Evolutionary conservation across 1,284 basidiomycete species (phyloP), one percentile per base, ranked within the genome.

Genomic region (Trametes hirsuta): DNA sequence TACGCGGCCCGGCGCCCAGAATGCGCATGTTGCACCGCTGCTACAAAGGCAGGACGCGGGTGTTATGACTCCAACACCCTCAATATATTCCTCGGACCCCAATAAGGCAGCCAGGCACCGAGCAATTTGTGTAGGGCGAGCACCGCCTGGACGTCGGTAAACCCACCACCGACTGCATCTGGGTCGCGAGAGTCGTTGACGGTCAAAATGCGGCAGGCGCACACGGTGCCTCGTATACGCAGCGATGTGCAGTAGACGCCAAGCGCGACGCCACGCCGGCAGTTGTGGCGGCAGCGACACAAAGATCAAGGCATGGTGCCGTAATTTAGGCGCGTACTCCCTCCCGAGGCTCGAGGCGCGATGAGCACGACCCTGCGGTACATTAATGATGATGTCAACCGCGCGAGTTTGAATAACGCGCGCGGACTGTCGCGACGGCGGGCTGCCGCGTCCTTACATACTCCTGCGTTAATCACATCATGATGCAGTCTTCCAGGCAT

Each of bases 291-390:
- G 58, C 56, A 47, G 51, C 68, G 63, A 66, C 68, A 68, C 65
- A 69, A 69, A 47, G 65, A 58, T 67, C 65, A 62, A 54, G 51
- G 34, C 64, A 30, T 66, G 44, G 65, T 66, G 65, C 65, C 65
- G 67, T 60, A 64, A 63, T n/a, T 41, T 40, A 48, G 53, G 59
- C 64, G 65, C 68, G 59, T 65, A 42, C 18, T 1, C 40, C 25
- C 24, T 18, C 42, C 34, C 50, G 35, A 44, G 36, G 53, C 44
- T 18, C 34, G 41, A 44, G 49, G 30, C 49, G 48, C 36, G 18
- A 50, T 36, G 50, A 46, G 8, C 47, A 49, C 30, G 41, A 49
- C 52, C 51, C 47, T 46, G 25, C 18, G 12, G 36, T 25, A 47
- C 15, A n/a, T 41, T 34, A 45, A 35, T 50, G 48, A 53, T 53